Conservation (phyloP, 2,329 filamentous ascomycete genomes). For the Coniochaeta sp. region DNA sequence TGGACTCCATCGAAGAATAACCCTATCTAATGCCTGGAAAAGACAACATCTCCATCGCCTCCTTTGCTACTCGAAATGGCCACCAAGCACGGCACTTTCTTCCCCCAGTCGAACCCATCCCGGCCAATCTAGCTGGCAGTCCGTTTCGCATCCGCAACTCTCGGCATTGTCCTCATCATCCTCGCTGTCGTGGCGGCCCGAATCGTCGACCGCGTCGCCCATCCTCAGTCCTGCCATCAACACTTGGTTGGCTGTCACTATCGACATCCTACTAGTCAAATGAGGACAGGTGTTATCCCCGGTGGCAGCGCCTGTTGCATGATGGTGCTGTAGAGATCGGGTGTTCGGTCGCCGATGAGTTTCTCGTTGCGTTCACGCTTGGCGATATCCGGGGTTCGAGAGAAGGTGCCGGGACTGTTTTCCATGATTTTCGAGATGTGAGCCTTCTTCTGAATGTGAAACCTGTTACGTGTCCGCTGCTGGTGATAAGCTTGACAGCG, state of each 20-base stretch:
- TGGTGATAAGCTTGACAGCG: background rate
- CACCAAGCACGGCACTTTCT: background rate
- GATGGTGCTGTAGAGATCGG: background rate
- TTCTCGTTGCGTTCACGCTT: background rate
- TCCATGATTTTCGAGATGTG: background rate
- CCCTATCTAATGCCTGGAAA: background rate
- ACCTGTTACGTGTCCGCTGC: background rate
- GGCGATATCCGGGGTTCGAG: background rate
- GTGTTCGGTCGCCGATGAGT: background rate
- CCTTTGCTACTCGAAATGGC: background rate
- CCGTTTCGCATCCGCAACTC: background rate
- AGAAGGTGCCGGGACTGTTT: background rate
- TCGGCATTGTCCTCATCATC: background rate
- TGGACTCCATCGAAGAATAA: background rate
- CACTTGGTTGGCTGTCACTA: background rate
- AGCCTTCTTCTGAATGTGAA: background rate
- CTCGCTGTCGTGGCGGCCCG: background rate
- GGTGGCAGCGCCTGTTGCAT: background rate
- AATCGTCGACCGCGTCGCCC: background rate
- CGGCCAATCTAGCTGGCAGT: background rate
- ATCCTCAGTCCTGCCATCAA: slow-evolving; percentile 1
- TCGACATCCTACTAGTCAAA: background rate
- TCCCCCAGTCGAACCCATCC: background rate
- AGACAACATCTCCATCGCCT: background rate
- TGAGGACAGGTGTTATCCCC: background rate